These are phyloP conservation scores for Dryadomyces quercivorus DNA, from an alignment of 2,329 filamentous ascomycete species.

Conservation along the genomic window DNA sequence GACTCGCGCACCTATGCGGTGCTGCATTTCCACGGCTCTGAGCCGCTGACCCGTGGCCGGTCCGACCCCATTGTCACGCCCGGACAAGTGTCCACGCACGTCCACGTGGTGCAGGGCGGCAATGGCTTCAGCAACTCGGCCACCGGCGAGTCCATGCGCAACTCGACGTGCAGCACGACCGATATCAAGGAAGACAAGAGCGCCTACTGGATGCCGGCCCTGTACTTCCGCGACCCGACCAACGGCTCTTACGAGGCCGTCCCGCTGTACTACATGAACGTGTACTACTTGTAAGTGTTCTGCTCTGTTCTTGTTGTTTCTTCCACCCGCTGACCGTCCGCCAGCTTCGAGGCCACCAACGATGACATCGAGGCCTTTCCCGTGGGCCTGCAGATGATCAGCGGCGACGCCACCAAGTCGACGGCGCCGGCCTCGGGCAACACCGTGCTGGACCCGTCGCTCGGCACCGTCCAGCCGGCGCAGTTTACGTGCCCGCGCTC, in stretches of 20 bases:
- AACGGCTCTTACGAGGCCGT: conserved; percentile 54
- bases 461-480: conserved; percentile 39
- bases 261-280: conserved; percentile 58
- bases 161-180: conserved; percentile 60
- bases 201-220: conserved; percentile 65
- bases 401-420: conserved; percentile 48
- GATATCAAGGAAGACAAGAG: conserved; percentile 55
- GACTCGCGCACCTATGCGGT: conserved; percentile 48
- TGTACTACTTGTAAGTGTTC: conserved; percentile 56
- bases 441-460: conserved; percentile 36
- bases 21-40: conserved; percentile 56
- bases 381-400: conserved; percentile 56
- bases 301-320: conserved; percentile 5
- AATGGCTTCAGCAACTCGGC: conserved; percentile 53
- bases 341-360: conserved; percentile 46
- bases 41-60: conserved; percentile 46
- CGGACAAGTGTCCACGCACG: conserved; percentile 45
- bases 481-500: conserved; percentile 49
- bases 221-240: conserved; percentile 55
- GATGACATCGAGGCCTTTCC: conserved; percentile 61
- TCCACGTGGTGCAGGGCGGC: conserved; percentile 60
- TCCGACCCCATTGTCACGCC: conserved; percentile 58
- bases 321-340: conserved; percentile 18
- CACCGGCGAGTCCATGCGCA: conserved; percentile 43
- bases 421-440: conserved; percentile 40